These are phyloP conservation scores for Candida bentonensis DNA, from an alignment of 805 yeast genomes.

Conservation along the genomic window DNA sequence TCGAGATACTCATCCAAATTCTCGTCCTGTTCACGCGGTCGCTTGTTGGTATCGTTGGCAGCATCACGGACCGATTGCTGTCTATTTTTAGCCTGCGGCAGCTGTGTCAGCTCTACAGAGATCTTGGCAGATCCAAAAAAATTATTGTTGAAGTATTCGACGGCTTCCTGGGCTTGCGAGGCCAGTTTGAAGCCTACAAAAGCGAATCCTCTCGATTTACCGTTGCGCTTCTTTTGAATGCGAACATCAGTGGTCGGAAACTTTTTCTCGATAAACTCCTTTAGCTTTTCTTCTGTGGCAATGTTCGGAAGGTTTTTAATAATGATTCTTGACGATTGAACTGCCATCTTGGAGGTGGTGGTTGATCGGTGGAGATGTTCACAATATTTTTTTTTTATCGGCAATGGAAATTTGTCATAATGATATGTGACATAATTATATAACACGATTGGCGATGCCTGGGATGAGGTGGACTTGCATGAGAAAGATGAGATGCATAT, in stretches of 20 bases:
- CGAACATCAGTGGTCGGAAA: constrained; percentile 81
- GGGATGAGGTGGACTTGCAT: no score
- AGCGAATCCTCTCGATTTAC: constrained; percentile 86
- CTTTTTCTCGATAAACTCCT: constrained; percentile 41
- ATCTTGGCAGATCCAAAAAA: constrained; percentile 74
- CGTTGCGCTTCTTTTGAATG: constrained; percentile 64
- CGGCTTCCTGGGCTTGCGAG: constrained; percentile 68
- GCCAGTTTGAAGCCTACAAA: constrained; percentile 73
- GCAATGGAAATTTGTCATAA: no score
- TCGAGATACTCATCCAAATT: constrained; percentile 69
- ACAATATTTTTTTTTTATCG: neutral
- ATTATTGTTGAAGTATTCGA: constrained; percentile 56
- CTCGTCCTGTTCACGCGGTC: constrained; percentile 12
- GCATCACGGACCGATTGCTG: constrained; percentile 21
- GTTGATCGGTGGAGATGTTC: neutral
- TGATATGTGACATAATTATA: no score
- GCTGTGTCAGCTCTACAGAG: constrained; percentile 55
- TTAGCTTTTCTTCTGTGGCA: constrained; percentile 57
- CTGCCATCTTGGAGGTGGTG: no score
- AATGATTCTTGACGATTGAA: constrained; percentile 74
- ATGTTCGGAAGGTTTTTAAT: constrained; percentile 81
- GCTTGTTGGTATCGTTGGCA: constrained; percentile 18
- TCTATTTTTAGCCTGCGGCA: constrained; percentile 8
- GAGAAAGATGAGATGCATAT: no score
- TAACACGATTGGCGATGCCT: no score